Percentiles rank a stretch among this genome's conserved stretches.
Conservation (phyloP, 441 rosid genomes). For the Aleurites moluccanus region DNA sequence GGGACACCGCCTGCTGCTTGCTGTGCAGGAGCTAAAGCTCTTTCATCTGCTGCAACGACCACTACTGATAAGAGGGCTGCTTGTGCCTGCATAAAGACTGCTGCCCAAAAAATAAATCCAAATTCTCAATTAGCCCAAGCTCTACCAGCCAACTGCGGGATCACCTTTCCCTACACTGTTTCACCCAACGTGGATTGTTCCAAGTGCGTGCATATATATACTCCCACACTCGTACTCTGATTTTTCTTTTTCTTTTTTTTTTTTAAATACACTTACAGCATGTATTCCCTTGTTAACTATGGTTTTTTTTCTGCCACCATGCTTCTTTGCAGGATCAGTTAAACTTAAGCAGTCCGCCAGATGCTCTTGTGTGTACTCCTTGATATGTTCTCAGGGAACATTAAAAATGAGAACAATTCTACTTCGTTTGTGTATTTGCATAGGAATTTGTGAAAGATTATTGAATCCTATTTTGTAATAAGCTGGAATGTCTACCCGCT, state of each 20-base stretch:
- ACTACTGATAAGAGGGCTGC: constrained; percentile 65
- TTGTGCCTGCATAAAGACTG: constrained; percentile 70
- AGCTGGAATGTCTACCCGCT: constrained; percentile 9
- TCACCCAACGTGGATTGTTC: constrained; percentile 71
- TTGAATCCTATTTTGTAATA: neutral
- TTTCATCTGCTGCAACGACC: constrained; percentile 48
- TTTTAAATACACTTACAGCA: neutral
- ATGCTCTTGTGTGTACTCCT: neutral
- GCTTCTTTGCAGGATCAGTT: constrained; percentile 23
- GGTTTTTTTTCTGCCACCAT: neutral
- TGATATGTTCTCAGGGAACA: neutral
- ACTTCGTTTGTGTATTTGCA: neutral
- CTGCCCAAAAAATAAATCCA: constrained; percentile 53
- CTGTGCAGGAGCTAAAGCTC: constrained; percentile 57
- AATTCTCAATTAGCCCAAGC: constrained; percentile 60
- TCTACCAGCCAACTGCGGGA: constrained; percentile 62
- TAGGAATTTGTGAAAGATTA: neutral
- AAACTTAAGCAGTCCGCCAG: constrained; percentile 5
- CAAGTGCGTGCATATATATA: constrained; percentile 37
- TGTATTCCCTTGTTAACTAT: neutral
- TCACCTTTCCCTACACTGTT: constrained; percentile 52
- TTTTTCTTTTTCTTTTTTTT: too few species aligned
- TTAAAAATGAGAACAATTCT: neutral
- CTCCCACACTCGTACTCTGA: neutral
- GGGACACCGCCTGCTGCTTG: constrained; percentile 70